These are phyloP conservation scores for Aspergillus sp. DNA, from an alignment of 2,329 filamentous ascomycete species.

Conservation along the genomic window DNA sequence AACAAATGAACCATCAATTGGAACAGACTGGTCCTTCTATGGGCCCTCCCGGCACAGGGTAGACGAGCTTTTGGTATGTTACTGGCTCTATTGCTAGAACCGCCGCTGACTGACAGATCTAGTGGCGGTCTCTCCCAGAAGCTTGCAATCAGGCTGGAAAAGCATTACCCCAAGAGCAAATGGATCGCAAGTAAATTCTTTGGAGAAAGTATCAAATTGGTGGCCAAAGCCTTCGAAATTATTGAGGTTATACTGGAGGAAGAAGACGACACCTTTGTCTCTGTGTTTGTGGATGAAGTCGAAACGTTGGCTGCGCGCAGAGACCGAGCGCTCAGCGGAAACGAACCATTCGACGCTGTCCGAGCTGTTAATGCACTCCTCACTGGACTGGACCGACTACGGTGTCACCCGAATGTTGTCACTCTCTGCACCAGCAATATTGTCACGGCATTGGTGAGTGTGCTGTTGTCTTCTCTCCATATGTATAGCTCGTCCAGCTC, in stretches of 20 bases:
- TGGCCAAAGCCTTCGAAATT: conserved; percentile 43
- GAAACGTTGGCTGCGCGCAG: conserved; percentile 49
- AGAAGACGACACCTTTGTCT: conserved; percentile 42
- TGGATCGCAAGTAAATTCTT: conserved; percentile 51
- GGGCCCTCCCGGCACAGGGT: conserved; percentile 91
- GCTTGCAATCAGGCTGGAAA: conserved; percentile 47
- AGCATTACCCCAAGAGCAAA: conserved; percentile 38
- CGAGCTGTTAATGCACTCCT: conserved; percentile 52
- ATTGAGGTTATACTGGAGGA: conserved; percentile 36
- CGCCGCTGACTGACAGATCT: background rate
- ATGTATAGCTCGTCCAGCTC: background rate
- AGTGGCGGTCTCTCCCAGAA: conserved; percentile 50
- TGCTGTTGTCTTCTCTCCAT: background rate
- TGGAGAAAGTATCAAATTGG: conserved; percentile 47
- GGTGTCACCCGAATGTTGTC: conserved; percentile 44
- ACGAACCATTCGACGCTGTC: conserved; percentile 48
- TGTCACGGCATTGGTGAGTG: conserved; percentile 39
- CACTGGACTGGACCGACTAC: conserved; percentile 47
- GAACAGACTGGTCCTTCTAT: conserved; percentile 69
- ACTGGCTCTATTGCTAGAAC: background rate
- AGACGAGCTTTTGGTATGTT: conserved; percentile 55
- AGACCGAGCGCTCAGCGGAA: conserved; percentile 37
- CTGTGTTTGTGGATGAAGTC: conserved; percentile 52
- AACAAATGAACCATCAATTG: conserved; percentile 42
- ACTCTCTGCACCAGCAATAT: conserved; percentile 54